These are phyloP conservation scores for Fusarium azukiicola DNA, from an alignment of 2,329 filamentous ascomycete genomes.

Conservation along the genomic window DNA sequence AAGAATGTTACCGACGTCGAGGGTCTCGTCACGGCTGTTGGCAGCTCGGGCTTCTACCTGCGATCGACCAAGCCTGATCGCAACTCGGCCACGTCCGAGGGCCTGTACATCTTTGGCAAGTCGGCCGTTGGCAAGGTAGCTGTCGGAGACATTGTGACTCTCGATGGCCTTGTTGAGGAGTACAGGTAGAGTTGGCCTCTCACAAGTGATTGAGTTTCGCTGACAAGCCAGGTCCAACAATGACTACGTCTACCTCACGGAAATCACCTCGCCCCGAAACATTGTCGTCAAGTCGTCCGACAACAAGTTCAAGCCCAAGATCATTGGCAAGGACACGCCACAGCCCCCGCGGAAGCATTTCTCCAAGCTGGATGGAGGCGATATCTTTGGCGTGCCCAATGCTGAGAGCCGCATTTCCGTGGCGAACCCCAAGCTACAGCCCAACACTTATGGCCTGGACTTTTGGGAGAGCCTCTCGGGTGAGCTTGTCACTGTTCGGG, in stretches of 20 bases:
- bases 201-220: not conserved
- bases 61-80: conserved; percentile 78
- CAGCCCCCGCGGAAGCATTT: conserved; percentile 81
- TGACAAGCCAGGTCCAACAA: conserved; percentile 67
- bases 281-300: conserved; percentile 74
- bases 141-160: conserved; percentile 81
- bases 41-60: conserved; percentile 81
- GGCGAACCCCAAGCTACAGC: conserved; percentile 80
- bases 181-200: conserved; percentile 62
- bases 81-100: conserved; percentile 80
- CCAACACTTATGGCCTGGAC: conserved; percentile 82
- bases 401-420: conserved; percentile 77
- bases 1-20: conserved; percentile 78
- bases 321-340: conserved; percentile 78
- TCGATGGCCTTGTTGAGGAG: conserved; percentile 81
- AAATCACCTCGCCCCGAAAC: conserved; percentile 78
- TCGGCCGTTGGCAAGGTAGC: conserved; percentile 72
- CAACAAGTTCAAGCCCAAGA: conserved; percentile 76
- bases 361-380: conserved; percentile 81
- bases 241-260: conserved; percentile 82
- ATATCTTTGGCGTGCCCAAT: conserved; percentile 83
- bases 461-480: conserved; percentile 87
- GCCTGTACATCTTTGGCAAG: conserved; percentile 82
- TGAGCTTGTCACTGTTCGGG: conserved; percentile 83
- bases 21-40: conserved; percentile 83